Percentiles rank a stretch among this genome's conserved stretches.
Conservation (phyloP, 2,329 filamentous ascomycete species). For the Colletotrichum ledebouriae region DNA sequence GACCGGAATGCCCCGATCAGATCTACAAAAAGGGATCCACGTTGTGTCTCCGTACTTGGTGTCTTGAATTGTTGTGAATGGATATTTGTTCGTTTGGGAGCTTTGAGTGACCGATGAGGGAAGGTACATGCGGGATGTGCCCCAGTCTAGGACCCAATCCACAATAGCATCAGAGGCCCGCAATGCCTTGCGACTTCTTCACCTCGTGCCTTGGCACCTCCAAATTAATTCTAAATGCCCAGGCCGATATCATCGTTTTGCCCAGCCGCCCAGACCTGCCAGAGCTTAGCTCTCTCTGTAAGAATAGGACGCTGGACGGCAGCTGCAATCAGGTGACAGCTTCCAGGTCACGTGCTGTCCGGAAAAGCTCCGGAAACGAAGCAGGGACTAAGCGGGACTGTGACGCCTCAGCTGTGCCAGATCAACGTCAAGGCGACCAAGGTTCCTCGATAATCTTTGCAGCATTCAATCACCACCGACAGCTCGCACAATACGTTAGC, state of each 20-base stretch:
- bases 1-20: constrained; percentile 14
- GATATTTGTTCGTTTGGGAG: neutral
- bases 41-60: constrained; percentile 1
- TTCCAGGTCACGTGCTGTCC: neutral
- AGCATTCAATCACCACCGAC: constrained; percentile 29
- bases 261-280: constrained; percentile 23
- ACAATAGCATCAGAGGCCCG: neutral
- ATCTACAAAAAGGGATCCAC: constrained; percentile 23
- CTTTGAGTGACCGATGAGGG: neutral
- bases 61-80: constrained; percentile 9
- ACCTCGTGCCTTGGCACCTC: neutral
- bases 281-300: constrained; percentile 1
- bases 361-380: constrained; percentile 7
- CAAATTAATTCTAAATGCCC: constrained; percentile 14
- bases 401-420: constrained; percentile 41
- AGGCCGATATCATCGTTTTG: neutral
- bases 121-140: neutral
- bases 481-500: neutral
- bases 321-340: constrained; percentile 8
- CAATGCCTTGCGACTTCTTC: neutral
- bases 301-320: too few species aligned
- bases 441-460: constrained; percentile 12
- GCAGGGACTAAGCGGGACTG: constrained; percentile 33
- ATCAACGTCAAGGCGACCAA: constrained; percentile 41
- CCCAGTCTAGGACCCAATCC: neutral